Evolutionary conservation across 768 basidiomycete species (phyloP), one percentile per base, ranked within the genome.

Genomic region (Leccinum truebloodii): DNA sequence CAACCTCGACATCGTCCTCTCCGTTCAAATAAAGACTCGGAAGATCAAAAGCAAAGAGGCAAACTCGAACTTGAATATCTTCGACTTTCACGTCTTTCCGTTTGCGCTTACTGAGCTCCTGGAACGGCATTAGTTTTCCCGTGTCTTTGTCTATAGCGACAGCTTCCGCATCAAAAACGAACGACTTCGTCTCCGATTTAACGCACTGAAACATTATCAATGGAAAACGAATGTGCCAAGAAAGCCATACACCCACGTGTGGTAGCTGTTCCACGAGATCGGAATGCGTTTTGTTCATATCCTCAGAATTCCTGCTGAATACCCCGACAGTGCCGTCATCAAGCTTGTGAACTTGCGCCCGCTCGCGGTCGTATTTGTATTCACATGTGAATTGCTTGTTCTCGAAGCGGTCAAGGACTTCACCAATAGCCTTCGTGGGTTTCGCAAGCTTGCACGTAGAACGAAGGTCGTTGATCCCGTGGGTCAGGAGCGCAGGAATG

Each of bases 261-360:
- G 95, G 94, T n/a, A 98, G 80, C 71, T 98, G 95, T 61, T 94
- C 92, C 12, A 97, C 86, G n/a, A 99, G 80, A 78, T 99, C 97
- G 0, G 97, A 96, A 77, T 98, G 98, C 71, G 98, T 99, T 74
- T 94, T 94, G 72, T 90, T 94, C 97, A 98, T 99, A 67, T 99
- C 95, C 74, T 99, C 97, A 26, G 95, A 97, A 75, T 99, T 99
- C 59, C 97, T 80, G 72, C 94, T 95, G 76, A 98, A 99, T 48
- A 99, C 88, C n/a, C 84, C 83, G 20, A 99, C 87, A 4, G 81
- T 83, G 1, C 95, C 96, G 68, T 94, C 83, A 48, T 86, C 85
- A 52, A 94, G 77, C 70, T 82, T 86, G 75, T 99, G 97, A 3
- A 96, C 90, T 78, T 98, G 95, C 18, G 97, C 97, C 52, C 97